Base-by-base conservation (phyloP, 2,329 filamentous ascomycete genomes). In the Aspergillus novoparasiticus region DNA sequence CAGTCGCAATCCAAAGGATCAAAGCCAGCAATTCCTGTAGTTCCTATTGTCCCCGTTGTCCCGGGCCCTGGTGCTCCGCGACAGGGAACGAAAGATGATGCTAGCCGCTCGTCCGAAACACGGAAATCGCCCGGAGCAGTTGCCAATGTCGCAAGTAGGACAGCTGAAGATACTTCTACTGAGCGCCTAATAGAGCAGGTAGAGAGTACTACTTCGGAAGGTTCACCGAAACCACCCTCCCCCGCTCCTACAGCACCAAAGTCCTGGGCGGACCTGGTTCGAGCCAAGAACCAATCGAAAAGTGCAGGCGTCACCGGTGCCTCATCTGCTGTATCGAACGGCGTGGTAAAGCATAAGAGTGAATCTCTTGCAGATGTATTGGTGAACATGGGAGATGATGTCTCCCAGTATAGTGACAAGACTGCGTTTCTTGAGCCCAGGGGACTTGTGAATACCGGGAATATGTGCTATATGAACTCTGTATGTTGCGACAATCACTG, bases 391-490 rank as follows among this genome's bases (percentile, higher is more conserved):
- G 86, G 86, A 59, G 88, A 93, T 28, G 85, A 87, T 62, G 83
- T 84, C 43, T 84, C 85, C 54, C 82, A 84, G 62, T 79, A 82
- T 66, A 76, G 78, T 43, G 81, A 86, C 36, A 92, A 90, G 71
- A 82, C 94, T 68, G 84, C 90, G 21, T 97, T 97, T 73, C 85
- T 99, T 57, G 93, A 98, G 79, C 95, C 95, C 57, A 88, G 94
- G 69, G 95, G 95, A 56, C 86, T 99, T 73, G 91, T 97, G 69
- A 99, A 99, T 80, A 96, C 94, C 46, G 95, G 95, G 57, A 98
- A 99, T 76, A 96, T 98, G 92, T 99, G 95, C 80, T 99, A 99
- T 81, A 98, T 99, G 95, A 99, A 98, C 83, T 97, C 95, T 67
- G 94, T 97, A 85, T 81, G 92, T 82, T 50, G 28, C 34, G 10